These are phyloP conservation scores for Roridomyces roridus DNA, from an alignment of 768 basidiomycete genomes.

Conservation along the genomic window DNA sequence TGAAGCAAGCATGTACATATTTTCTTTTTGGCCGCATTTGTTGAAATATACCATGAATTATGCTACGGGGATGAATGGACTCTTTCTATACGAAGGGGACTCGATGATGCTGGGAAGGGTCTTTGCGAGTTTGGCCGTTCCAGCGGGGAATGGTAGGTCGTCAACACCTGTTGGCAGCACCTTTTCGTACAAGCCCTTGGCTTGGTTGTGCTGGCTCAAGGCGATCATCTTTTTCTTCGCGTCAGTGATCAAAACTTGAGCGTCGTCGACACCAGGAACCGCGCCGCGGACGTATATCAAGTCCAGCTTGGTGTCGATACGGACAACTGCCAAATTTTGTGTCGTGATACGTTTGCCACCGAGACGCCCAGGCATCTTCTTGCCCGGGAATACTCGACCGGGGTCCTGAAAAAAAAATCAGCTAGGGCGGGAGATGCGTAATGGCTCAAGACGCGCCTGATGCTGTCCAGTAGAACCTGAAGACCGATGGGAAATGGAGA, in stretches of 20 bases:
- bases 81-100: constrained; percentile 73
- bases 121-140: constrained; percentile 77
- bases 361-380: constrained; percentile 97
- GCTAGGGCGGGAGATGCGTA: neutral
- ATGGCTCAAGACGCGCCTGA: constrained; percentile 60
- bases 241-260: constrained; percentile 85
- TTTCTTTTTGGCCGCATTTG: neutral
- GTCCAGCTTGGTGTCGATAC: constrained; percentile 86
- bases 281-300: constrained; percentile 92
- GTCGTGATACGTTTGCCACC: constrained; percentile 82
- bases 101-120: constrained; percentile 68
- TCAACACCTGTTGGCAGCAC: constrained; percentile 83
- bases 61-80: constrained; percentile 82
- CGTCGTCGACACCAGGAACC: constrained; percentile 89
- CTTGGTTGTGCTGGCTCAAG: constrained; percentile 66
- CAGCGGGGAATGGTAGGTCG: constrained; percentile 92
- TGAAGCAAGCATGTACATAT: neutral
- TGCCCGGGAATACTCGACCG: constrained; percentile 94
- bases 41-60: constrained; percentile 32
- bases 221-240: constrained; percentile 86
- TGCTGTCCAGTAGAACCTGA: constrained; percentile 94
- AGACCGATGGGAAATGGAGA: constrained; percentile 91
- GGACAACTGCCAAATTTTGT: constrained; percentile 89
- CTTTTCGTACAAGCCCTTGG: constrained; percentile 76
- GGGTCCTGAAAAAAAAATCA: constrained; percentile 69